These are phyloP conservation scores for Phaseolus lunatus DNA, from an alignment of 306 rosid species.

Conservation along the genomic window DNA sequence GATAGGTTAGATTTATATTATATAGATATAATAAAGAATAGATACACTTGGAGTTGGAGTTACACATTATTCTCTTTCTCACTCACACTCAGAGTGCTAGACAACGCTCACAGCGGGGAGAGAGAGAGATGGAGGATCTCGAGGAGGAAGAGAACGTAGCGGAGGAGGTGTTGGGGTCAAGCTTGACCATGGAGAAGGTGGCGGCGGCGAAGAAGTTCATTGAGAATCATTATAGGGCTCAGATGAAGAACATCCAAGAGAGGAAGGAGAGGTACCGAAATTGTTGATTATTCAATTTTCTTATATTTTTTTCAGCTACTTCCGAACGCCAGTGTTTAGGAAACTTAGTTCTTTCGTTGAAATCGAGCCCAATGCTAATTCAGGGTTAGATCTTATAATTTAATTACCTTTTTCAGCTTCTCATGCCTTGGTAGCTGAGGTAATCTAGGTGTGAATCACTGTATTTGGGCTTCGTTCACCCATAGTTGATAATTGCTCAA, in stretches of 20 bases:
- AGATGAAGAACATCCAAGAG: slow-evolving; percentile 95
- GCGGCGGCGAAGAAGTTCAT: slow-evolving; percentile 98
- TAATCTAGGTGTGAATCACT: slow-evolving; percentile 22
- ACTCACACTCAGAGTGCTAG: slow-evolving; percentile 44
- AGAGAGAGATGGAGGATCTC: slow-evolving; percentile 78
- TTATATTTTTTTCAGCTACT: slow-evolving; percentile 36
- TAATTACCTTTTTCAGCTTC: slow-evolving; percentile 42
- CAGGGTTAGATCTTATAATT: slow-evolving; percentile 52
- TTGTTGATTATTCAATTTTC: slow-evolving; percentile 21
- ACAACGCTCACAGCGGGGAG: slow-evolving; percentile 4
- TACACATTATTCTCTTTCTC: slow-evolving; percentile 48
- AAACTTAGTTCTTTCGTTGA: neutral
- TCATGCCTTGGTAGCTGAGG: slow-evolving; percentile 37
- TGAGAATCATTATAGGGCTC: slow-evolving; percentile 95
- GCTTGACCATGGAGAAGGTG: slow-evolving; percentile 98
- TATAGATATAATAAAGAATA: slow-evolving; percentile 33
- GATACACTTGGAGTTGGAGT: slow-evolving; percentile 47
- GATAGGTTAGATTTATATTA: slow-evolving; percentile 44
- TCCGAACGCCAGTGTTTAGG: slow-evolving; percentile 31
- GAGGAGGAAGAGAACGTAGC: slow-evolving; percentile 62
- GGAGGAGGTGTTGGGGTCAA: slow-evolving; percentile 82
- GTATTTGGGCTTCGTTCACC: slow-evolving; percentile 16
- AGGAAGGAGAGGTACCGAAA: slow-evolving; percentile 84
- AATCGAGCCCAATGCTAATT: slow-evolving; percentile 48
- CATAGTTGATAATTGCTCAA: slow-evolving; percentile 29